phyloP scores from a whole-genome alignment of 805 yeast genomes.

The Starmera dryadoides region DNA sequence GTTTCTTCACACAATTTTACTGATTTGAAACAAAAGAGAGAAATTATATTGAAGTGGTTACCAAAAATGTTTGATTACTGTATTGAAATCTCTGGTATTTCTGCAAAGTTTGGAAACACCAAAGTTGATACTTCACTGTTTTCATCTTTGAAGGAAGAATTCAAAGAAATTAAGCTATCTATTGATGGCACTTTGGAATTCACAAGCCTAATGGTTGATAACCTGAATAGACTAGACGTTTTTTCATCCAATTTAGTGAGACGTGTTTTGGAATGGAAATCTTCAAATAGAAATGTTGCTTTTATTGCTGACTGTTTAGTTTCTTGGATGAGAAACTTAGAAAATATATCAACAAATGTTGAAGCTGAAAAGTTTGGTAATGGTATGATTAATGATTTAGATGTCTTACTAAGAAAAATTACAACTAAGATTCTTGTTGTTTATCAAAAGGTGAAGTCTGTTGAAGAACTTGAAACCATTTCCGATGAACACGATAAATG shows the following conservation, averaged over 20 bases:
- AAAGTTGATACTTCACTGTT: constrained; percentile 15
- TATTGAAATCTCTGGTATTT: constrained; percentile 11
- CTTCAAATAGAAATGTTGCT: constrained; percentile 20
- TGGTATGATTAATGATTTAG: constrained; percentile 30
- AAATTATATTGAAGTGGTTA: constrained; percentile 21
- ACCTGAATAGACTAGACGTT: constrained; percentile 19
- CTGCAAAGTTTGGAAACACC: constrained; percentile 8
- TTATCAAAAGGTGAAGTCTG: constrained; percentile 50
- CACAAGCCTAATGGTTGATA: constrained; percentile 6
- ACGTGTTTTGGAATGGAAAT: constrained; percentile 29
- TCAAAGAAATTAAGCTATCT: constrained; percentile 8
- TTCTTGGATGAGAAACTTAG: constrained; percentile 33
- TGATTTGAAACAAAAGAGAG: constrained; percentile 6
- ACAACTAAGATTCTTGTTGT: constrained; percentile 56
- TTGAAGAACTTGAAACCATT: constrained; percentile 24
- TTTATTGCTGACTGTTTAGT: constrained; percentile 44
- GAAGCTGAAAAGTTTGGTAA: constrained; percentile 1
- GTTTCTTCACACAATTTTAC: constrained; percentile 11
- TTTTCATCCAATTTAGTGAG: constrained; percentile 19
- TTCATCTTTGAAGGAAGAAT: constrained; percentile 5
- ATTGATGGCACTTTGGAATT: constrained; percentile 10
- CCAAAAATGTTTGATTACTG: constrained; percentile 28
- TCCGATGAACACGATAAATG: constrained; percentile 58
- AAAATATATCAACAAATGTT: background rate
- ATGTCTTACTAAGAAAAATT: constrained; percentile 39